Percentiles rank a stretch among this genome's conserved stretches.
Conservation (phyloP, 164 flowering plant species). For the Piper longum region DNA sequence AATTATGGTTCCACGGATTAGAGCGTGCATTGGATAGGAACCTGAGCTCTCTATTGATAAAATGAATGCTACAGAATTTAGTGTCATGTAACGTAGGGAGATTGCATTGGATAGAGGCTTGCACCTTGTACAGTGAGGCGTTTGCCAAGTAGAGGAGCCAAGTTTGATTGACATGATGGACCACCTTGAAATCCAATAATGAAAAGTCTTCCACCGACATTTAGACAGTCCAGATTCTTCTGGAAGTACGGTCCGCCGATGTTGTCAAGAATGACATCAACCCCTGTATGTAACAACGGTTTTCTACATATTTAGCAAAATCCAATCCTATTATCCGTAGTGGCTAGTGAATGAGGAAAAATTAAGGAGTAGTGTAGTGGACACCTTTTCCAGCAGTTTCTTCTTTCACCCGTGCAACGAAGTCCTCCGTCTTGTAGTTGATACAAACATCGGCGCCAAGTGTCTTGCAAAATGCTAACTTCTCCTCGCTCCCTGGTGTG, state of each 20-base stretch:
- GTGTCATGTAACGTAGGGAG: too few relatives aligned
- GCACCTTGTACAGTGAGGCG: conserved; percentile 92
- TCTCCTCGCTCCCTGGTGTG: conserved; percentile 61
- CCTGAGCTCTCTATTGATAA: too few relatives aligned
- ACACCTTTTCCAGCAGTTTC: conserved; percentile 85
- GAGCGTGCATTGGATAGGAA: too few relatives aligned
- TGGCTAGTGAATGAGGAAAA: background rate
- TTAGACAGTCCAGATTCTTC: conserved; percentile 62
- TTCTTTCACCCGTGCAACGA: conserved; percentile 77
- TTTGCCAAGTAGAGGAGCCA: conserved; percentile 40
- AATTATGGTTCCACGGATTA: too few relatives aligned
- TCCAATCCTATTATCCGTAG: too few relatives aligned
- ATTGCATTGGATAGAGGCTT: too few relatives aligned
- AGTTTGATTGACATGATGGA: conserved; percentile 39
- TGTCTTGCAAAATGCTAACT: conserved; percentile 57
- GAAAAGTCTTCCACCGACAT: conserved; percentile 77
- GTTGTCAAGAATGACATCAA: conserved; percentile 82
- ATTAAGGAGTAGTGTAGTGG: background rate
- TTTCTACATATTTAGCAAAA: too few relatives aligned
- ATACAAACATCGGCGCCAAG: conserved; percentile 95
- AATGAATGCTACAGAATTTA: too few relatives aligned
- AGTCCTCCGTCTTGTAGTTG: conserved; percentile 92
- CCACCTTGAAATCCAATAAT: conserved; percentile 70
- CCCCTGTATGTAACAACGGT: conserved; percentile 29
- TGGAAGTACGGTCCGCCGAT: conserved; percentile 72